phyloP scores from a whole-genome alignment of 2,329 filamentous ascomycete species.

The Aspergillus sojae region DNA sequence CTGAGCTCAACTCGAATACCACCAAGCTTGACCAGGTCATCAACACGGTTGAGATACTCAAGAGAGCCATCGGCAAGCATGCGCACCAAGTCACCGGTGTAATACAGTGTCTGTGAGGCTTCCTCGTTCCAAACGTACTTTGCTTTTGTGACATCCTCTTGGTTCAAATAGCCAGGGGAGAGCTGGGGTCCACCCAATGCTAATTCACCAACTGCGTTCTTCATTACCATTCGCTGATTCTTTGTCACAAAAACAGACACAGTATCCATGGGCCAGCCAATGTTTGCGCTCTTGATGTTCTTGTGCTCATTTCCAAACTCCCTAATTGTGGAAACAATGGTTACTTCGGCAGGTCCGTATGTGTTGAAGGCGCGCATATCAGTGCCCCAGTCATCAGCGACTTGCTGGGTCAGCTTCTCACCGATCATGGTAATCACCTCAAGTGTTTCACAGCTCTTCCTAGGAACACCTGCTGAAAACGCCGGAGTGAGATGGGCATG shows the following conservation, averaged over 20 bases:
- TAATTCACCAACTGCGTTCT: constrained; percentile 32
- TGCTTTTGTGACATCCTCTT: constrained; percentile 30
- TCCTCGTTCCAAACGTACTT: constrained; percentile 36
- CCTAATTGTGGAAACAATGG: constrained; percentile 35
- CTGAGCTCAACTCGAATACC: constrained; percentile 33
- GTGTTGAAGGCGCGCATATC: constrained; percentile 40
- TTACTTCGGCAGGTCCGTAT: constrained; percentile 45
- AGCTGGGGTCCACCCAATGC: constrained; percentile 34
- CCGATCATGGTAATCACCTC: constrained; percentile 40
- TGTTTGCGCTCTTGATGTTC: constrained; percentile 31
- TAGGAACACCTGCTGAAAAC: constrained; percentile 33
- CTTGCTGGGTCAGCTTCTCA: constrained; percentile 34
- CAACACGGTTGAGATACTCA: constrained; percentile 31
- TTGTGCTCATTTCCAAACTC: constrained; percentile 31
- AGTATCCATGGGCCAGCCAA: constrained; percentile 35
- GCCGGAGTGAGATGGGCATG: constrained; percentile 37
- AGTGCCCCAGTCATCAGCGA: constrained; percentile 42
- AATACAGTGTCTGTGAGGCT: constrained; percentile 29
- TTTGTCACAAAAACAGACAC: constrained; percentile 35
- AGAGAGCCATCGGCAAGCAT: constrained; percentile 29
- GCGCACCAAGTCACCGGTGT: constrained; percentile 37
- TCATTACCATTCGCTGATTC: constrained; percentile 27
- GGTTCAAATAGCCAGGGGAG: constrained; percentile 33
- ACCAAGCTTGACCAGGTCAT: constrained; percentile 31
- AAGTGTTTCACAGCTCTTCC: constrained; percentile 31